Evolutionary conservation across 2,329 filamentous ascomycete species (phyloP).

Genomic region (Westerdykella ornata): DNA sequence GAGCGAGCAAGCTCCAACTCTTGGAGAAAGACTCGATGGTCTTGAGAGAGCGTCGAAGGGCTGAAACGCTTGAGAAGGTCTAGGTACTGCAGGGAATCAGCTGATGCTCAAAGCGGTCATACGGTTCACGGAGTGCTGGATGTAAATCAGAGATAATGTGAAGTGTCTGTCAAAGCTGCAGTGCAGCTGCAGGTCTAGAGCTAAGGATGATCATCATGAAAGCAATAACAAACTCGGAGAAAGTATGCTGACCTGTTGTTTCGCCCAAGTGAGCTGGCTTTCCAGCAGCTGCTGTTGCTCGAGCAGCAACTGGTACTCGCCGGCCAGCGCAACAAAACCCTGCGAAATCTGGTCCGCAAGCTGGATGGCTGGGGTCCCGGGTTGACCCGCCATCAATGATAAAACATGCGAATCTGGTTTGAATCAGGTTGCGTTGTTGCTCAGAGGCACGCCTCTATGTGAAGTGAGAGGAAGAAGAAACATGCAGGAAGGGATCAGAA

Average conservation of each 20-base stretch:
- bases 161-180: constrained; percentile 42
- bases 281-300: constrained; percentile 42
- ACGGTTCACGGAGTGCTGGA: constrained; percentile 1
- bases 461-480: neutral
- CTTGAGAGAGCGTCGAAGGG: constrained; percentile 35
- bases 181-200: constrained; percentile 48
- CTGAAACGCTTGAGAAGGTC: constrained; percentile 36
- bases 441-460: neutral
- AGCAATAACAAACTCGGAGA: constrained; percentile 7
- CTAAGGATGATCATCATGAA: constrained; percentile 45
- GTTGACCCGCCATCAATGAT: constrained; percentile 21
- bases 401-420: neutral
- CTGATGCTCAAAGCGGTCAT: constrained; percentile 2
- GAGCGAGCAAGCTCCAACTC: constrained; percentile 34
- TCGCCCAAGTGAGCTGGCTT: constrained; percentile 43
- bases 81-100: constrained; percentile 34
- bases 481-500: no score
- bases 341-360: constrained; percentile 40
- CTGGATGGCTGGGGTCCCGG: constrained; percentile 22
- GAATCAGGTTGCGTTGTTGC: no score
- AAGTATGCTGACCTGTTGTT: constrained; percentile 42
- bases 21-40: constrained; percentile 36
- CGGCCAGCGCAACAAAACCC: constrained; percentile 43
- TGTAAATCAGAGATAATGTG: constrained; percentile 39
- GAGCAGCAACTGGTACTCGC: constrained; percentile 43